These are phyloP conservation scores for Debaryomyces nepalensis DNA, from an alignment of 1,139 yeast genomes.

Conservation along the genomic window DNA sequence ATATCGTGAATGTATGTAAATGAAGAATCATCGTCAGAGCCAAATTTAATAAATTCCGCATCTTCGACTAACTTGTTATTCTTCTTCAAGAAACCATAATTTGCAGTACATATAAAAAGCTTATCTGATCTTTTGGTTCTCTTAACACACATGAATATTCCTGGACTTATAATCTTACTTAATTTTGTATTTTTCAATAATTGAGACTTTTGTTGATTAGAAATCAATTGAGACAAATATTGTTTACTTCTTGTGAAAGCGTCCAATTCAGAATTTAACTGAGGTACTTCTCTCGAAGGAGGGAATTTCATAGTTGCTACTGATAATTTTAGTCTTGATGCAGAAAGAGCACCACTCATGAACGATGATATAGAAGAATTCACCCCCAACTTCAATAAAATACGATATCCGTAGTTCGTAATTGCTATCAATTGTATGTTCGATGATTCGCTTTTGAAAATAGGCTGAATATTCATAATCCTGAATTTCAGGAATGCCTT, in stretches of 20 bases:
- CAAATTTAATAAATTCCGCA: constrained; percentile 72
- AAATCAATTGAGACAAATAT: constrained; percentile 45
- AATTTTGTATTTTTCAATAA: constrained; percentile 51
- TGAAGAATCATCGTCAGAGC: constrained; percentile 30
- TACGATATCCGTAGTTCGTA: constrained; percentile 84
- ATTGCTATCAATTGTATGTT: constrained; percentile 80
- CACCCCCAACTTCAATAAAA: constrained; percentile 60
- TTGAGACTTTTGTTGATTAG: constrained; percentile 50
- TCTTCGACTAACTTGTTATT: constrained; percentile 76
- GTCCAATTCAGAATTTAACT: constrained; percentile 54
- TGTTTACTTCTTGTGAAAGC: constrained; percentile 50
- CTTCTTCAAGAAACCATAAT: constrained; percentile 79
- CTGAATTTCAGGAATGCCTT: constrained; percentile 53
- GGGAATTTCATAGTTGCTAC: constrained; percentile 71
- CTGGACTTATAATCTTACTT: constrained; percentile 74
- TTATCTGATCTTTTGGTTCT: constrained; percentile 51
- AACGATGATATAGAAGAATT: constrained; percentile 35
- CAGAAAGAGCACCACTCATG: constrained; percentile 27
- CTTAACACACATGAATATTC: constrained; percentile 66
- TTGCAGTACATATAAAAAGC: constrained; percentile 78
- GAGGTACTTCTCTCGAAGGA: constrained; percentile 67
- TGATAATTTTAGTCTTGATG: constrained; percentile 39
- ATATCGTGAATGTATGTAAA: constrained; percentile 67
- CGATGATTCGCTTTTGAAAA: constrained; percentile 66
- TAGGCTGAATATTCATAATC: constrained; percentile 65